phyloP scores from a whole-genome alignment of 768 basidiomycete species.

The Serendipita vermifera region DNA sequence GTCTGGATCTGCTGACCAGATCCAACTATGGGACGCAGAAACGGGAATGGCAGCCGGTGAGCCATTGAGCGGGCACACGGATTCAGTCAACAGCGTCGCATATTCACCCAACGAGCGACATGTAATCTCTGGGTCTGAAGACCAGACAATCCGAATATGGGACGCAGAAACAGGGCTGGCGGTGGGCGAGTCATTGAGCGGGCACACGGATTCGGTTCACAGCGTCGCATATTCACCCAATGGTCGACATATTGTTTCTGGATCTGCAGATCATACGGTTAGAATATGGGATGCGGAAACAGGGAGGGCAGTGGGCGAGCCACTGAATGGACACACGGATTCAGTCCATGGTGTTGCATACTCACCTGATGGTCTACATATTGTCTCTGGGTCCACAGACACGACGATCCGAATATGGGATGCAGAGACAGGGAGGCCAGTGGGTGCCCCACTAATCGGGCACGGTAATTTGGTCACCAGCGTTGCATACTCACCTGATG shows the following conservation, averaged over 20 bases:
- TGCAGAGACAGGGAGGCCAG: constrained; percentile 25
- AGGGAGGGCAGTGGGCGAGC: not conserved
- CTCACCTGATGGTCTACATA: constrained; percentile 27
- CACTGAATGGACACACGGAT: not conserved
- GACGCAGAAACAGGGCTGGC: constrained; percentile 12
- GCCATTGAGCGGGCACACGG: not conserved
- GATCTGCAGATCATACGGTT: not conserved
- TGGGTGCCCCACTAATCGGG: constrained; percentile 22
- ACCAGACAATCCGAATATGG: constrained; percentile 11
- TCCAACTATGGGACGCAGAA: constrained; percentile 25
- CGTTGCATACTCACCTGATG: constrained; percentile 22
- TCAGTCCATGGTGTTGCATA: not conserved
- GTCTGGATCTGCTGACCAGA: constrained; percentile 12
- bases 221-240: constrained; percentile 25
- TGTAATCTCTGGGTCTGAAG: not conserved
- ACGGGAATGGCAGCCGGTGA: constrained; percentile 15
- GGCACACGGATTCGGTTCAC: no score
- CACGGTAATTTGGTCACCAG: not conserved
- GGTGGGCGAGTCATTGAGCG: constrained; percentile 26
- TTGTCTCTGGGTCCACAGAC: constrained; percentile 31
- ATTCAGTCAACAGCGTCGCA: not conserved
- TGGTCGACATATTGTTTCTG: not conserved
- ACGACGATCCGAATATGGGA: constrained; percentile 34
- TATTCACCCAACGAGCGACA: not conserved
- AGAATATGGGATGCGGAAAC: constrained; percentile 6